These are phyloP conservation scores for Cytospora chrysosperma DNA, from an alignment of 2,329 filamentous ascomycete species.

Conservation along the genomic window DNA sequence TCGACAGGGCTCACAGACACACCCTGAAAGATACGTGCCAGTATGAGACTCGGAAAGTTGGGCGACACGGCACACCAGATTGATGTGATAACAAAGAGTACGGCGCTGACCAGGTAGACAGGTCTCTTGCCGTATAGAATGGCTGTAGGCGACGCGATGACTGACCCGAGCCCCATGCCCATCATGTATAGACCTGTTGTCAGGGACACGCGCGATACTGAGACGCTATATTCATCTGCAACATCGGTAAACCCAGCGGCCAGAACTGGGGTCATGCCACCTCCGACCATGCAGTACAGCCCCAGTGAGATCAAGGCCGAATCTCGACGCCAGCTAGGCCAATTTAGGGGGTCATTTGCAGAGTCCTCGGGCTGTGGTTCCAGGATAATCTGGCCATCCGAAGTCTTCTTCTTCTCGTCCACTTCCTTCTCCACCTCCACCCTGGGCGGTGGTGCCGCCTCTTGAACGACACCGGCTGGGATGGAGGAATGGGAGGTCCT, in stretches of 20 bases:
- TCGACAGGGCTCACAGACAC: constrained; percentile 87
- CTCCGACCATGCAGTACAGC: constrained; percentile 90
- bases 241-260: constrained; percentile 88
- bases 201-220: constrained; percentile 71
- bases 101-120: constrained; percentile 75
- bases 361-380: constrained; percentile 92
- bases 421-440: constrained; percentile 29
- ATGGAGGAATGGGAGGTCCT: constrained; percentile 59
- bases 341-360: constrained; percentile 88
- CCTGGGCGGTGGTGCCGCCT: constrained; percentile 30
- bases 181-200: constrained; percentile 95
- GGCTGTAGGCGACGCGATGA: constrained; percentile 84
- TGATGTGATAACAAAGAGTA: constrained; percentile 74
- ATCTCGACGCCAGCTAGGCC: constrained; percentile 80
- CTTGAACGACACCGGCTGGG: constrained; percentile 42
- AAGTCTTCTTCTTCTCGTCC: constrained; percentile 62
- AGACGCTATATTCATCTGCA: constrained; percentile 62
- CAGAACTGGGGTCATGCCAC: constrained; percentile 86
- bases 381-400: constrained; percentile 80
- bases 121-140: constrained; percentile 89
- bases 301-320: constrained; percentile 77
- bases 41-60: constrained; percentile 73
- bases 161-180: constrained; percentile 81
- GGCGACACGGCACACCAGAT: constrained; percentile 87
- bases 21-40: constrained; percentile 84